Conservation (phyloP, 352 stramenopile genomes). For the Thalassiosira sp. region DNA sequence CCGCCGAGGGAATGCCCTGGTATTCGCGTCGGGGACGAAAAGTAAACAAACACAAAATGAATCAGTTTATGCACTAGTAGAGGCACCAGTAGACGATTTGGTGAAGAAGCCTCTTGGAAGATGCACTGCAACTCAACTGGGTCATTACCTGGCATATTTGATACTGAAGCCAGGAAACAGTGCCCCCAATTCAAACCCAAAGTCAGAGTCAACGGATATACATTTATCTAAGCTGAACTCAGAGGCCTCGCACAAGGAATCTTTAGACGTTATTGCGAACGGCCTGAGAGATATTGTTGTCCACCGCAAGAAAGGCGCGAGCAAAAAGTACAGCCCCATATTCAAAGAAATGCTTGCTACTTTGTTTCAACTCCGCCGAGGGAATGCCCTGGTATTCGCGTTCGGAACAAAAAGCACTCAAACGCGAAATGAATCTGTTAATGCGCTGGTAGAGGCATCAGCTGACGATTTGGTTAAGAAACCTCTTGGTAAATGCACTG, state of each 20-base stretch:
- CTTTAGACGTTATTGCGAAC: slow-evolving; percentile 7
- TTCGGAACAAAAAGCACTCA: slow-evolving; percentile 5
- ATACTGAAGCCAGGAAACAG: too few species aligned
- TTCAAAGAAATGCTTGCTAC: slow-evolving; percentile 28
- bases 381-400: slow-evolving; percentile 25
- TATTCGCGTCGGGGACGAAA: slow-evolving; percentile 14
- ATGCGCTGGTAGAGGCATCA: slow-evolving; percentile 12
- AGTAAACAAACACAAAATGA: slow-evolving; percentile 11
- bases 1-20: slow-evolving; percentile 19
- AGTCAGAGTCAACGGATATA: too few species aligned
- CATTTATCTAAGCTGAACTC: too few species aligned
- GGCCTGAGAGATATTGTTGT: slow-evolving; percentile 5
- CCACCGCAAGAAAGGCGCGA: slow-evolving; percentile 11
- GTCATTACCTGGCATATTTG: slow-evolving; percentile 29
- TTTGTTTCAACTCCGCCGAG: slow-evolving; percentile 30
- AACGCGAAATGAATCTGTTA: slow-evolving; percentile 6
- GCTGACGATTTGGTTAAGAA: slow-evolving; percentile 9
- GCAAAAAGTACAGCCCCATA: slow-evolving; percentile 24
- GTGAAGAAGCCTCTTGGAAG: slow-evolving; percentile 16
- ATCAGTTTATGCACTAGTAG: slow-evolving; percentile 14
- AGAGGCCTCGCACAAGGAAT: slow-evolving; percentile 9
- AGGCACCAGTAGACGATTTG: slow-evolving; percentile 11
- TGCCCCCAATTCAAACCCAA: too few species aligned
- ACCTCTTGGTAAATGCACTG: slow-evolving; percentile 28
- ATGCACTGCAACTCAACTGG: slow-evolving; percentile 32